Base-by-base conservation (phyloP, 257 asterid genomes). In the Forsythia suspensa region DNA sequence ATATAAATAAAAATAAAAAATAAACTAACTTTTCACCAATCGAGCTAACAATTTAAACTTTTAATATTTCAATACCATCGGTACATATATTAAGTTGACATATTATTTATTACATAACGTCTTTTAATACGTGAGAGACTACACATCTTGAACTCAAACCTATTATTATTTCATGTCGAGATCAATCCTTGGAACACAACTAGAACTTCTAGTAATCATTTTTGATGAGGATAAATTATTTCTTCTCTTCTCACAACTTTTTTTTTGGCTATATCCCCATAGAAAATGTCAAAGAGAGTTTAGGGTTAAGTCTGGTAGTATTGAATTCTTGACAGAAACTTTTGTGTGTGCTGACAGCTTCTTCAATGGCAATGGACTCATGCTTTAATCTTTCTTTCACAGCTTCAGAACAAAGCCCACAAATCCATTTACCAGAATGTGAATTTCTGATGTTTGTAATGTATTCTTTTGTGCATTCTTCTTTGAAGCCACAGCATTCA, bases 351-450 rank as follows among this genome's bases (percentile, higher is more conserved):
- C 9, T 78, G 52, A 89, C 1, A 10, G 89, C 91, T 81, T 87
- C 93, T 55, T 82, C 89, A 8, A 89, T 42, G 75, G 80, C 82
- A 3, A 55, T 38, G 40, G 61, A 52, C 16, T 52, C 15, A 11
- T 52, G 48, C n/a, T 13, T 68, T 10, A 84, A 2, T 72, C 73
- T 70, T 16, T 87, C 92, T 8, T 83, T 85, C 16, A 90, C 90
- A 24, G 86, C 94, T 55, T 90, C 91, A 3, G 87, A 85, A 78
- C 94, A 86, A 20, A 90, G 90, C 80, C 94, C 94, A 68, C 94
- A 90, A 10, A 88, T 81, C 92, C 91, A 88, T 79, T 69, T 82
- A 36, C 89, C 94, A 59, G 88, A 90, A 80, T 43, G 79, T 24
- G 80, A 84, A 8, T 71, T 71, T n/a, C 84, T 85, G 69, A 80